Evolutionary conservation across 2,329 filamentous ascomycete genomes (phyloP).

Genomic region (Saccharata proteae): DNA sequence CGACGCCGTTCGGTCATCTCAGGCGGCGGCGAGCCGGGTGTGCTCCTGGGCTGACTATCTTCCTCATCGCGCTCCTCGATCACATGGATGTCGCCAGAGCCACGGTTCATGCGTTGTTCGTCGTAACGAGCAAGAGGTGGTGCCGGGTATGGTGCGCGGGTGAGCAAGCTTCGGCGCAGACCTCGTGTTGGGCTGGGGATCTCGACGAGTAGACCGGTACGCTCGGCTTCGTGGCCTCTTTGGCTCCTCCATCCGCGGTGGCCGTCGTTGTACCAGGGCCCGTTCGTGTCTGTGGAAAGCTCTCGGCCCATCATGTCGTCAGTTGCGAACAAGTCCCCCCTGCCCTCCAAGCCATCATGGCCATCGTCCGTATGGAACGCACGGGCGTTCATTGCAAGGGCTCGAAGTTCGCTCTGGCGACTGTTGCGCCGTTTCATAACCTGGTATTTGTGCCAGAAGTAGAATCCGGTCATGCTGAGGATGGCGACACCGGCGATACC

Average conservation of each 20-base stretch:
- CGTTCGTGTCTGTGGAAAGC: slow-evolving; percentile 2
- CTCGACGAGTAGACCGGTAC: slow-evolving; percentile 35
- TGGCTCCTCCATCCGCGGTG: slow-evolving; percentile 21
- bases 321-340: slow-evolving; percentile 1
- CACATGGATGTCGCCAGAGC: slow-evolving; percentile 46
- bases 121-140: slow-evolving; percentile 30
- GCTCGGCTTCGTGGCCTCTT: slow-evolving; percentile 26
- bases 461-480: slow-evolving; percentile 29
- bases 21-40: slow-evolving; percentile 8
- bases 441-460: slow-evolving; percentile 35
- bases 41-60: slow-evolving; percentile 25
- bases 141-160: slow-evolving; percentile 22
- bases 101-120: slow-evolving; percentile 36
- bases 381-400: slow-evolving; percentile 39
- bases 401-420: slow-evolving; percentile 44
- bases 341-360: neutral
- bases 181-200: slow-evolving; percentile 37
- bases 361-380: slow-evolving; percentile 18
- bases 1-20: slow-evolving; percentile 17
- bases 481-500: slow-evolving; percentile 32
- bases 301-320: slow-evolving; percentile 4
- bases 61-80: slow-evolving; percentile 53
- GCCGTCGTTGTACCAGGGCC: slow-evolving; percentile 5
- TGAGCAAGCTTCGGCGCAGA: slow-evolving; percentile 27
- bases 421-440: slow-evolving; percentile 26